Percentiles rank a stretch among this genome's conserved stretches.
phyloP scores from a whole-genome alignment of 306 rosid genomes.

The Cyamopsis tetragonoloba region DNA sequence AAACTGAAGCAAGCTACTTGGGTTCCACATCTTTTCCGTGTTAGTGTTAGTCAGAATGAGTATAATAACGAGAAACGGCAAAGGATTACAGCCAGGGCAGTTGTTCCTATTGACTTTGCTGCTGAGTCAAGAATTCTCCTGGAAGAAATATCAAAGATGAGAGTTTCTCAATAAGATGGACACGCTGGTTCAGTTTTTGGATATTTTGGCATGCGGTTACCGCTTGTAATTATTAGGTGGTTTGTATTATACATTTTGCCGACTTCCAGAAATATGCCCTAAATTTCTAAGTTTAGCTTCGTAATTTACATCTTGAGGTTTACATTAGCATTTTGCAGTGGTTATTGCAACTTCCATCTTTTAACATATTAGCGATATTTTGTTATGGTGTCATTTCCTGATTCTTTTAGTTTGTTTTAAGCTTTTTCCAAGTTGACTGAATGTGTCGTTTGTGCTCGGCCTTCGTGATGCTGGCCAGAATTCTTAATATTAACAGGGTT shows the following conservation, averaged over 20 bases:
- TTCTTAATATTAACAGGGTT: no score
- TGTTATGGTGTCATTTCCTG: no score
- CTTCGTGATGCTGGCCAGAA: no score
- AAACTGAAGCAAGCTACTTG: slow-evolving; percentile 80
- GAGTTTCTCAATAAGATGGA: slow-evolving; percentile 27
- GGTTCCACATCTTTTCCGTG: slow-evolving; percentile 76
- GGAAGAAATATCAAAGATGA: slow-evolving; percentile 77
- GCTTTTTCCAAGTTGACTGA: no score
- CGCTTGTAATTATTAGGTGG: slow-evolving; percentile 33
- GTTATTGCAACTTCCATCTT: neutral
- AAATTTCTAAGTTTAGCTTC: neutral
- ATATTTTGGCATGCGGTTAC: neutral
- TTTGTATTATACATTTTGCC: slow-evolving; percentile 18
- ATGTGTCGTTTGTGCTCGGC: no score
- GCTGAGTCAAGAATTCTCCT: slow-evolving; percentile 68
- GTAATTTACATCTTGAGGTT: neutral
- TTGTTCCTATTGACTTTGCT: slow-evolving; percentile 79
- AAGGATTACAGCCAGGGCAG: slow-evolving; percentile 66
- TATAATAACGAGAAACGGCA: slow-evolving; percentile 80
- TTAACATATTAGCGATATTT: no score
- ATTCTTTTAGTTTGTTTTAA: no score
- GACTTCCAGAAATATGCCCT: neutral
- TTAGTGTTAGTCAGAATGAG: slow-evolving; percentile 78
- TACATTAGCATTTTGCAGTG: neutral
- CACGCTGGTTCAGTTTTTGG: neutral